Evolutionary conservation across 2,329 filamentous ascomycete genomes (phyloP), one percentile per base, ranked within the genome.

Genomic region (Arthroderma uncinatum): DNA sequence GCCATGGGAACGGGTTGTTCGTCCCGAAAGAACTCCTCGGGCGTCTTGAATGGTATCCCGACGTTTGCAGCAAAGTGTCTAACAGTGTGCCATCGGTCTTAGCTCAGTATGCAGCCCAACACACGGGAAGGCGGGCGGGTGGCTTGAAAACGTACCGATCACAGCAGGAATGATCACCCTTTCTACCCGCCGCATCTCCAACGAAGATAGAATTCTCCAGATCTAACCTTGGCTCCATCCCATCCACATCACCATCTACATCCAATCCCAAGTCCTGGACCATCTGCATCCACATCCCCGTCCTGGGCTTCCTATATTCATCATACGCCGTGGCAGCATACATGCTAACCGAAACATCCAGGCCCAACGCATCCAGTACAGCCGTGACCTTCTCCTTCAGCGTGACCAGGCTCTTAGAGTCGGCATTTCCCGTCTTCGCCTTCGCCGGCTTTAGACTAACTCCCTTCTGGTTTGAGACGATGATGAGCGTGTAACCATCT

Each of bases 381-480:
- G 82, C 79, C 21, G 76, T 77, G 60, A 85, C 82, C 66, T 94
- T 95, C 56, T 83, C 77, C 70, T 96, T 97, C 76, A 95, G 95
- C n/a, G 84, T 84, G 4, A 76, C 70, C 2, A 93, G 76, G 61
- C 86, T 84, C 58, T 84, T 84, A 59, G 83, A 83, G 64, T 84
- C 79, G 30, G 73, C 75, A 63, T 86, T 87, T 4, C 86, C 80
- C 1, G 77, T 75, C 65, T 90, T 93, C 1, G 77, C 75, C 65
- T 90, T 93, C n/a, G 84, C 82, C 16, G 82, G 79, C 61, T 86
- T 86, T 1, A 97, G 75, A 14, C 81, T 86, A 47, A 98, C 78
- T 12, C 87, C 89, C 53, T 79, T 91, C 71, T 98, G 93, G 70
- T 98, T 98, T 61, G 88, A 94, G 53, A 98, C 73, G 52, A 97